Conservation (phyloP, 1,139 yeast genomes). For the Scheffersomyces segobiensis region DNA sequence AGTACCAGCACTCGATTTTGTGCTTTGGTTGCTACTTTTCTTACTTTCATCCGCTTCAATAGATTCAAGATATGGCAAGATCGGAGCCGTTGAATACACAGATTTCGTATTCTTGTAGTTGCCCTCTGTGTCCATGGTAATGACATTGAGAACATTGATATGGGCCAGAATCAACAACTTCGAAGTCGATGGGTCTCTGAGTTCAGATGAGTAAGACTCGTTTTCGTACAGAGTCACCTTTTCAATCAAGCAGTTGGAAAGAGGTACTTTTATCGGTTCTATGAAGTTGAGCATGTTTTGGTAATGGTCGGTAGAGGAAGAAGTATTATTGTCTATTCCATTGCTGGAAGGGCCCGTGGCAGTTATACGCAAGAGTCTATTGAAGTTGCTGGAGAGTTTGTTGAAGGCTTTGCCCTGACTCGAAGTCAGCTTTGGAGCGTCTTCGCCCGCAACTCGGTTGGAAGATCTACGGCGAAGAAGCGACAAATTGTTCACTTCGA, state of each 20-base stretch:
- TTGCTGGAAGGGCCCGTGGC: conserved; percentile 4
- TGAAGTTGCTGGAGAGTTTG: conserved; percentile 35
- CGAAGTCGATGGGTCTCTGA: conserved; percentile 17
- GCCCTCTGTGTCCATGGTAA: conserved; percentile 28
- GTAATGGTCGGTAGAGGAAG: conserved; percentile 26
- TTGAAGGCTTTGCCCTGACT: conserved; percentile 30
- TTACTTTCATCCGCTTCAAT: not conserved
- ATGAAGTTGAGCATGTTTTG: conserved; percentile 17
- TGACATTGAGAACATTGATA: conserved; percentile 38
- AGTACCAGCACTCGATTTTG: conserved; percentile 1
- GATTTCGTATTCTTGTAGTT: conserved; percentile 23
- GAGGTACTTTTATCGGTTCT: conserved; percentile 7
- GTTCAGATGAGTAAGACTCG: conserved; percentile 21
- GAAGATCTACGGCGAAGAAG: not conserved
- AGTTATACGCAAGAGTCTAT: conserved; percentile 28
- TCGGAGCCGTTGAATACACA: conserved; percentile 22
- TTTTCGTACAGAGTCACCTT: conserved; percentile 25
- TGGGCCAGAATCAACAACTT: conserved; percentile 35
- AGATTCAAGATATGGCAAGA: conserved; percentile 17
- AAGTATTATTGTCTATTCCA: conserved; percentile 21
- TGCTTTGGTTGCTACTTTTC: not conserved
- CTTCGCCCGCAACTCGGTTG: not conserved
- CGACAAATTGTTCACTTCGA: conserved; percentile 7
- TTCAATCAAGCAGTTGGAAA: conserved; percentile 12
- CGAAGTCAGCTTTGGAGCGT: not conserved